Percentiles rank a stretch among this genome's conserved stretches.
Evolutionary conservation across 2,329 filamentous ascomycete genomes (phyloP).

Genomic region (Fusarium nurragi): DNA sequence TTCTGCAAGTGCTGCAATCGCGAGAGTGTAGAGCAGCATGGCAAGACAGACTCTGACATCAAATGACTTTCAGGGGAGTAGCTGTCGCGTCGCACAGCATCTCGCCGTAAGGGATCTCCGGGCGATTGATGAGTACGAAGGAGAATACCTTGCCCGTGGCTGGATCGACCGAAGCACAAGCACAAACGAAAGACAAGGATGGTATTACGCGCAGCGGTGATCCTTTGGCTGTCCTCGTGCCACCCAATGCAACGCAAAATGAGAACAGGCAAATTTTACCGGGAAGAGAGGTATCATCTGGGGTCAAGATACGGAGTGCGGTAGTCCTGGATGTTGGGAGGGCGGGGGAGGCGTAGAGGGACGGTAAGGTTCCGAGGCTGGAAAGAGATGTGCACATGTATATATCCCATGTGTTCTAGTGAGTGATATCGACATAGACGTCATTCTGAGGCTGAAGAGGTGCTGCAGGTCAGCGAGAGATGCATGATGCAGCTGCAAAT

Average conservation of each 20-base stretch:
- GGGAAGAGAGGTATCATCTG: slow-evolving; percentile 29
- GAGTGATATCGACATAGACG: not conserved
- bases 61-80: not conserved
- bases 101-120: not conserved
- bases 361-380: slow-evolving; percentile 16
- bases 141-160: not conserved
- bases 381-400: not conserved
- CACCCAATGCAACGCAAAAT: slow-evolving; percentile 32
- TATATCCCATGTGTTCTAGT: not conserved
- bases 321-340: slow-evolving; percentile 1
- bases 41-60: not conserved
- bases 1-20: not conserved
- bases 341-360: slow-evolving; percentile 24
- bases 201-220: slow-evolving; percentile 41
- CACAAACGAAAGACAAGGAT: slow-evolving; percentile 15
- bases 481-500: slow-evolving; percentile 36
- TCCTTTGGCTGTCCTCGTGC: slow-evolving; percentile 39
- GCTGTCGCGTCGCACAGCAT: slow-evolving; percentile 2
- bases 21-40: not conserved
- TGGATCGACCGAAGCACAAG: slow-evolving; percentile 6
- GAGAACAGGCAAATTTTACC: slow-evolving; percentile 25
- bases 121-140: slow-evolving; percentile 10
- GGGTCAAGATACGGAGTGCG: not conserved
- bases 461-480: slow-evolving; percentile 38
- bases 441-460: slow-evolving; percentile 42